Conservation (phyloP, 352 stramenopile genomes). For the Phytophthora melonis region DNA sequence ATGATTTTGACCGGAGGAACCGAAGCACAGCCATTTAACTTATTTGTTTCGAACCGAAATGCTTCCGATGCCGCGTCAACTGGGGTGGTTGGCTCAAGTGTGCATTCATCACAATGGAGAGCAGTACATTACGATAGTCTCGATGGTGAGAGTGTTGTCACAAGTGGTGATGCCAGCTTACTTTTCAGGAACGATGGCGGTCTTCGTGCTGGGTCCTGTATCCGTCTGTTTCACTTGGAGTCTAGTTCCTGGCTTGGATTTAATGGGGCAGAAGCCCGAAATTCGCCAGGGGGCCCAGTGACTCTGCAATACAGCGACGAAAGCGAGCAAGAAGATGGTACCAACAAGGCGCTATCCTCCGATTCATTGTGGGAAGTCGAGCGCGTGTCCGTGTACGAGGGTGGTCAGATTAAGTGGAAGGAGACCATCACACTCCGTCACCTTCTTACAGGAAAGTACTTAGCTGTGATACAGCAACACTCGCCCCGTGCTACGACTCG, state of each 20-base stretch:
- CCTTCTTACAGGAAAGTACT: slow-evolving; percentile 64
- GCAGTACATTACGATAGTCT: slow-evolving; percentile 63
- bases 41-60: slow-evolving; percentile 74
- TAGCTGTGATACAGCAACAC: slow-evolving; percentile 49
- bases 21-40: slow-evolving; percentile 56
- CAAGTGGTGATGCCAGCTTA: slow-evolving; percentile 6
- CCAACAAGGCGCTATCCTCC: slow-evolving; percentile 41
- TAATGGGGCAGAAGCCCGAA: slow-evolving; percentile 9
- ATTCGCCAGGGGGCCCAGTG: slow-evolving; percentile 26
- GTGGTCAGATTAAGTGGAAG: slow-evolving; percentile 64
- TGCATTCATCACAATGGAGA: slow-evolving; percentile 70
- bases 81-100: slow-evolving; percentile 61
- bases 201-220: slow-evolving; percentile 62
- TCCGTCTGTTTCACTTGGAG: slow-evolving; percentile 75
- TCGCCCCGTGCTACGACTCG: slow-evolving; percentile 29
- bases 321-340: slow-evolving; percentile 44
- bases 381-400: slow-evolving; percentile 55
- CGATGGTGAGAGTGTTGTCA: slow-evolving; percentile 20
- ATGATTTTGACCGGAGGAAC: slow-evolving; percentile 60
- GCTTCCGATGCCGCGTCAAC: slow-evolving; percentile 40
- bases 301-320: slow-evolving; percentile 63
- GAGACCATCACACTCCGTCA: slow-evolving; percentile 63
- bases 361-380: slow-evolving; percentile 78
- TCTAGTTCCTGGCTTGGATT: slow-evolving; percentile 71
- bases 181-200: slow-evolving; percentile 21